phyloP scores from a whole-genome alignment of 2,329 filamentous ascomycete genomes.

The Diaporthe aspalathi region DNA sequence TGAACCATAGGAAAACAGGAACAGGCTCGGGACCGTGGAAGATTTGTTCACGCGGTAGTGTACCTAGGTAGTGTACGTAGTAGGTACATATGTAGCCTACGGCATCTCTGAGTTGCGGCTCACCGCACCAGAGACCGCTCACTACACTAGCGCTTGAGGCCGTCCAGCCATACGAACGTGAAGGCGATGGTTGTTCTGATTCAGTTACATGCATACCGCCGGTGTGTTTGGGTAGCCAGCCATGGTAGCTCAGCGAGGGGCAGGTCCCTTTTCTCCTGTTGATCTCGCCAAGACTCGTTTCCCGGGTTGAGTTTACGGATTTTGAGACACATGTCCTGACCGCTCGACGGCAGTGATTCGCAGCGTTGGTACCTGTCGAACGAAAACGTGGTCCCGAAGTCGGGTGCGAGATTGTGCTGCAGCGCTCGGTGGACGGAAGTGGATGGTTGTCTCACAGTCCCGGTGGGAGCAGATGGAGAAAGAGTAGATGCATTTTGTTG shows the following conservation, averaged over 20 bases:
- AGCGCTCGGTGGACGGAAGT: background rate
- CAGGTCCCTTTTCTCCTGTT: background rate
- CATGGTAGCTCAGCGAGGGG: no score
- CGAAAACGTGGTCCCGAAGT: no score
- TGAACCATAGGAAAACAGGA: background rate
- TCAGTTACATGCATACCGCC: conserved; percentile 1
- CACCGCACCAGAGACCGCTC: background rate
- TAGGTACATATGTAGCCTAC: no score
- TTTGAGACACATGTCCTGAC: background rate
- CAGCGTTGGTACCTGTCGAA: background rate
- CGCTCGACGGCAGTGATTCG: background rate
- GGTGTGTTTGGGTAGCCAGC: no score
- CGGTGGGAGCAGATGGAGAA: background rate
- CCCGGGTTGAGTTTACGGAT: background rate
- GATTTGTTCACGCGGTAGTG: background rate
- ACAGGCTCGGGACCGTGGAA: background rate
- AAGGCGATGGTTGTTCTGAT: background rate
- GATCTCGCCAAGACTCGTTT: conserved; percentile 1
- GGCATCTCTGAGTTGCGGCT: background rate
- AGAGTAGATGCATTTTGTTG: no score
- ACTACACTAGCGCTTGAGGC: background rate
- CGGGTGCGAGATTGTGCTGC: background rate
- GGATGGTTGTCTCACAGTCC: background rate
- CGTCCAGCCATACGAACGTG: background rate
- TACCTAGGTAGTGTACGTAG: no score